Conservation (phyloP, 2,329 filamentous ascomycete genomes). For the Hymenoscyphus repandus region DNA sequence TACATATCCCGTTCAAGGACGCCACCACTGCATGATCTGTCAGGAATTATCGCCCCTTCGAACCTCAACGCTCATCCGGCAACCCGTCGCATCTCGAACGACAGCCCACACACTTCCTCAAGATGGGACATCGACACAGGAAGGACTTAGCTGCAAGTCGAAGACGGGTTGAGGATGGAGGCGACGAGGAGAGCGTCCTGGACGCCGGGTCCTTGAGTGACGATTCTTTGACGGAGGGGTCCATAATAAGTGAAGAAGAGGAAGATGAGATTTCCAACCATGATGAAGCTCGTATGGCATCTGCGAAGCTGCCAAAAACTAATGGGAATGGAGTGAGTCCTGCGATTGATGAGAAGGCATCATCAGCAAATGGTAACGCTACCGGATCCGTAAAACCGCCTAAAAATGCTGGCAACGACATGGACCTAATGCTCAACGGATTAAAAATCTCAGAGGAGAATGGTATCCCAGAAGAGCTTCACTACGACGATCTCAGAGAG, state of each 20-base stretch:
- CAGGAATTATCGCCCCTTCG: conserved; percentile 27
- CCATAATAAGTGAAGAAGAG: conserved; percentile 56
- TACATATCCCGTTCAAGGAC: conserved; percentile 26
- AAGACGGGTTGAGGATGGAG: conserved; percentile 65
- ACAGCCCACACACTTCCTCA: conserved; percentile 26
- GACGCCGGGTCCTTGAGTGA: conserved; percentile 56
- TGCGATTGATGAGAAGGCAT: conserved; percentile 26
- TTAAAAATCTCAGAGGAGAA: conserved; percentile 27
- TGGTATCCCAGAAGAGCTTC: conserved; percentile 20
- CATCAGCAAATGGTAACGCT: conserved; percentile 24
- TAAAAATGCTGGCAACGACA: conserved; percentile 40
- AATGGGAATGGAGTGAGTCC: conserved; percentile 34
- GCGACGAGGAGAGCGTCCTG: conserved; percentile 58
- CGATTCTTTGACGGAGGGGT: conserved; percentile 62
- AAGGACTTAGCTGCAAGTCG: conserved; percentile 63
- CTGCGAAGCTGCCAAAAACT: conserved; percentile 21
- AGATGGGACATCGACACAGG: conserved; percentile 51
- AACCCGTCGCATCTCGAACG: conserved; percentile 30
- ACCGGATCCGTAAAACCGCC: conserved; percentile 37
- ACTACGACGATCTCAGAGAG: conserved; percentile 30
- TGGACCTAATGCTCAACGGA: conserved; percentile 54
- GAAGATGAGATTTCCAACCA: conserved; percentile 62
- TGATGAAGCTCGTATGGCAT: conserved; percentile 49
- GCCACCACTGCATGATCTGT: conserved; percentile 32
- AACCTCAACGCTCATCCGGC: conserved; percentile 27